Percentiles rank a stretch among this genome's conserved stretches.
These are phyloP conservation scores for Tylopilus felleus DNA, from an alignment of 768 basidiomycete species.

Conservation along the genomic window DNA sequence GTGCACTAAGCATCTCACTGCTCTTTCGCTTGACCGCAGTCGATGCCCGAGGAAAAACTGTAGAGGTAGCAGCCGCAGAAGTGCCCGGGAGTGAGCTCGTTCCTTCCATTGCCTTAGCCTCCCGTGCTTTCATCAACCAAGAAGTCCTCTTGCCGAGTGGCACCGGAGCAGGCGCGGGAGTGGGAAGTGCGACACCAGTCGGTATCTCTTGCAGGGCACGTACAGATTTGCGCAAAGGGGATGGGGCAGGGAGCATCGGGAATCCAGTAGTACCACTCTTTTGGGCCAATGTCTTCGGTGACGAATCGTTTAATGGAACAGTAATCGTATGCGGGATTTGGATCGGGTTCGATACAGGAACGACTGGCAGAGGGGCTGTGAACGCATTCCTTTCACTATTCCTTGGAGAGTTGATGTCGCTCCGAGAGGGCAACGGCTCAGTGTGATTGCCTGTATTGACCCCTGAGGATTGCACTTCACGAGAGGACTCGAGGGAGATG, in stretches of 20 bases:
- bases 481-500: constrained; percentile 38
- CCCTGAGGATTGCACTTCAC: constrained; percentile 1
- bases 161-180: constrained; percentile 36
- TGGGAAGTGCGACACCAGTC: constrained; percentile 30
- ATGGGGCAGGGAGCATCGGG: constrained; percentile 64
- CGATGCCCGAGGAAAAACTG: constrained; percentile 12
- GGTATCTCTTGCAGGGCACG: constrained; percentile 48
- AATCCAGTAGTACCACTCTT: constrained; percentile 47
- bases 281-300: constrained; percentile 27
- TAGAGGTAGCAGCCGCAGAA: neutral
- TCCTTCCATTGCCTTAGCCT: constrained; percentile 63
- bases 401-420: neutral
- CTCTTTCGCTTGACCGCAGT: constrained; percentile 64
- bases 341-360: constrained; percentile 10
- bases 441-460: constrained; percentile 8
- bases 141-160: constrained; percentile 66
- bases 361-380: constrained; percentile 23
- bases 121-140: constrained; percentile 76
- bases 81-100: constrained; percentile 31
- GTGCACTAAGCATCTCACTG: constrained; percentile 39
- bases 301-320: constrained; percentile 37
- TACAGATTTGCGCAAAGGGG: constrained; percentile 67
- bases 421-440: constrained; percentile 18
- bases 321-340: constrained; percentile 19
- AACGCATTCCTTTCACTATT: constrained; percentile 17